Conservation (phyloP, 495 filamentous ascomycete species). For the Podospora conica region DNA sequence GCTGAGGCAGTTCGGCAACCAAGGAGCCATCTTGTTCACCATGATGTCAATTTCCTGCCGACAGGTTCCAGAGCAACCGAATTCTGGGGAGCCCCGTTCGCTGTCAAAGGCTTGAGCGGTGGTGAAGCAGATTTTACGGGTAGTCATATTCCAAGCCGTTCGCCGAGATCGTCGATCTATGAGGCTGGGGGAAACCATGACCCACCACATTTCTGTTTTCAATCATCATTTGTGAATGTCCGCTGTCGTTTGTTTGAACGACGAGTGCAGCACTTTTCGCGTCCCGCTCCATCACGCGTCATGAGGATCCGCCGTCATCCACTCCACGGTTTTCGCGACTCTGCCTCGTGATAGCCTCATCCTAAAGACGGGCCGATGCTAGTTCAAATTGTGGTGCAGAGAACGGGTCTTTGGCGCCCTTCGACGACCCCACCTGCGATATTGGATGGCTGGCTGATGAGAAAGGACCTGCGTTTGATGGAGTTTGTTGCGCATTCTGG, state of each 20-base stretch:
- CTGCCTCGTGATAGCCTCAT: neutral
- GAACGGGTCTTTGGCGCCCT: neutral
- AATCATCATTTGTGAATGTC: neutral
- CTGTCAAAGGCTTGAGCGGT: slow-evolving; percentile 42
- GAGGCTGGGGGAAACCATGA: slow-evolving; percentile 86
- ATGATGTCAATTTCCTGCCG: slow-evolving; percentile 88
- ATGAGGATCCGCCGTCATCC: neutral
- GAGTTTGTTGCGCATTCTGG: neutral
- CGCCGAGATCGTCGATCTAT: slow-evolving; percentile 75
- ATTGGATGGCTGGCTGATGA: neutral
- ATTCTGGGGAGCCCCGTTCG: slow-evolving; percentile 58
- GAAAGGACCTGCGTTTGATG: neutral
- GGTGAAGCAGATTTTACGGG: slow-evolving; percentile 55
- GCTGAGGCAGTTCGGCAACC: slow-evolving; percentile 73
- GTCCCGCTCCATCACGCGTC: neutral
- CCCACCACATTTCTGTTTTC: slow-evolving; percentile 55
- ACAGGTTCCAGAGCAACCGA: slow-evolving; percentile 81
- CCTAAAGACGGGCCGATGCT: neutral
- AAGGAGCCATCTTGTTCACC: slow-evolving; percentile 65
- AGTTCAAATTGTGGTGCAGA: neutral
- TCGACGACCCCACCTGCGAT: neutral
- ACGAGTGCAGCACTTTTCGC: neutral
- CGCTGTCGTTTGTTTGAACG: neutral
- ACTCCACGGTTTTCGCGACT: too few relatives aligned
- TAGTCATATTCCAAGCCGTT: slow-evolving; percentile 82